A percentile compares a stretch with the other conserved stretches of the same genome.
Conservation (phyloP, 257 asterid species). For the Penstemon eatonii region DNA sequence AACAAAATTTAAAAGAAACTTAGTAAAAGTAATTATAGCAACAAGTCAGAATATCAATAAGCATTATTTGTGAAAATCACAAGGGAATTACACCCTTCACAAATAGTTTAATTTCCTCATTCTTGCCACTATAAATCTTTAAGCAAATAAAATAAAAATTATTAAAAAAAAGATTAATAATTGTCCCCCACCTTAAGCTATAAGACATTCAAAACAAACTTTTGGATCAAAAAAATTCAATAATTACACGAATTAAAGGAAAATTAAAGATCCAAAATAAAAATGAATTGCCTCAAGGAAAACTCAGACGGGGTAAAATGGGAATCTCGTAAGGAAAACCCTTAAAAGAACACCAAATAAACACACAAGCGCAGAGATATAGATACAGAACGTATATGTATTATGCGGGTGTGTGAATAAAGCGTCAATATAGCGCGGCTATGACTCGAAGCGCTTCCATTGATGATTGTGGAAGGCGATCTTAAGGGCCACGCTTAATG, state of each 20-base stretch:
- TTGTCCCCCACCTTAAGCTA: slow-evolving; percentile 30
- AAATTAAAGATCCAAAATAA: slow-evolving; percentile 19
- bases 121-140: slow-evolving; percentile 4
- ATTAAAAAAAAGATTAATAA: background rate
- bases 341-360: slow-evolving; percentile 35
- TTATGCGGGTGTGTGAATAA: background rate
- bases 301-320: slow-evolving; percentile 10
- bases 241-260: background rate
- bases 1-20: too few species aligned
- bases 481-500: slow-evolving; percentile 79
- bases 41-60: slow-evolving; percentile 62
- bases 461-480: slow-evolving; percentile 73
- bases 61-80: slow-evolving; percentile 36
- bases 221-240: slow-evolving; percentile 13
- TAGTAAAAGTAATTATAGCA: background rate
- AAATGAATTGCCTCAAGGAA: slow-evolving; percentile 13
- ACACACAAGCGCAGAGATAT: slow-evolving; percentile 13
- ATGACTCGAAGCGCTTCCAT: slow-evolving; percentile 97
- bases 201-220: slow-evolving; percentile 17
- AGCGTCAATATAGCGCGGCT: slow-evolving; percentile 54
- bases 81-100: slow-evolving; percentile 26
- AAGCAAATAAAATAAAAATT: background rate
- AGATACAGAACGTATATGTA: slow-evolving; percentile 21
- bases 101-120: slow-evolving; percentile 36
- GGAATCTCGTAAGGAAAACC: slow-evolving; percentile 44